Evolutionary conservation across 1,284 basidiomycete genomes (phyloP).

Genomic region (Leccinum fallax): DNA sequence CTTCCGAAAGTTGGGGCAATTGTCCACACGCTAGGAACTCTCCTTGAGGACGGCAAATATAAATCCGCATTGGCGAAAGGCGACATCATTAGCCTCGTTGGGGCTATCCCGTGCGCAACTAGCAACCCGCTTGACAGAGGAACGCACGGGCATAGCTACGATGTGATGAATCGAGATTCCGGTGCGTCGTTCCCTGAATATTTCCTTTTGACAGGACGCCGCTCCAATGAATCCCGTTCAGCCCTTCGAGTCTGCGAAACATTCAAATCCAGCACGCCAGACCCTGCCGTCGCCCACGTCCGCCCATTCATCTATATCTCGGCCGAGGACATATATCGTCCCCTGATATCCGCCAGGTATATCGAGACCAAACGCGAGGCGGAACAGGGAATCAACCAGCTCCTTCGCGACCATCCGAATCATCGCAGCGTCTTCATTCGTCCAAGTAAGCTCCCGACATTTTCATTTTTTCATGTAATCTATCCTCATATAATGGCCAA

Average conservation of each 20-base stretch:
- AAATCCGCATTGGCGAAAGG: conserved; percentile 70
- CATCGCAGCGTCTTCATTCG: conserved; percentile 78
- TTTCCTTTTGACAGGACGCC: conserved; percentile 5
- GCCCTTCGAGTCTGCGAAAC: conserved; percentile 77
- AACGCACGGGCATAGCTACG: conserved; percentile 52
- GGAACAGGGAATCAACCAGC: conserved; percentile 65
- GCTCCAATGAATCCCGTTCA: conserved; percentile 34
- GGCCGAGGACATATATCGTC: conserved; percentile 91
- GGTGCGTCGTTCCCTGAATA: conserved; percentile 53
- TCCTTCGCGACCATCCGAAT: conserved; percentile 44
- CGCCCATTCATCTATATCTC: conserved; percentile 92
- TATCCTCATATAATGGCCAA: conserved; percentile 13
- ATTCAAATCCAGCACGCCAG: conserved; percentile 52
- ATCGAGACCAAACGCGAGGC: conserved; percentile 91
- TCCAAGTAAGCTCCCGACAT: conserved; percentile 64
- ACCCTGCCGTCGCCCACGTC: conserved; percentile 37
- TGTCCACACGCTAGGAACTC: conserved; percentile 93
- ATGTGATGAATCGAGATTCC: conserved; percentile 86
- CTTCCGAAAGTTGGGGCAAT: conserved; percentile 73
- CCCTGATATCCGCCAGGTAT: conserved; percentile 83
- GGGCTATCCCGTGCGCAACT: conserved; percentile 45
- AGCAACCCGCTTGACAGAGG: conserved; percentile 63
- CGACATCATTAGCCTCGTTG: conserved; percentile 56
- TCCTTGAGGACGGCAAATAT: conserved; percentile 84
- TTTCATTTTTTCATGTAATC: conserved; percentile 1